Percentiles rank a stretch among this genome's conserved stretches.
These are phyloP conservation scores for Trichophyton verrucosum DNA, from an alignment of 2,329 filamentous ascomycete species.

Conservation along the genomic window DNA sequence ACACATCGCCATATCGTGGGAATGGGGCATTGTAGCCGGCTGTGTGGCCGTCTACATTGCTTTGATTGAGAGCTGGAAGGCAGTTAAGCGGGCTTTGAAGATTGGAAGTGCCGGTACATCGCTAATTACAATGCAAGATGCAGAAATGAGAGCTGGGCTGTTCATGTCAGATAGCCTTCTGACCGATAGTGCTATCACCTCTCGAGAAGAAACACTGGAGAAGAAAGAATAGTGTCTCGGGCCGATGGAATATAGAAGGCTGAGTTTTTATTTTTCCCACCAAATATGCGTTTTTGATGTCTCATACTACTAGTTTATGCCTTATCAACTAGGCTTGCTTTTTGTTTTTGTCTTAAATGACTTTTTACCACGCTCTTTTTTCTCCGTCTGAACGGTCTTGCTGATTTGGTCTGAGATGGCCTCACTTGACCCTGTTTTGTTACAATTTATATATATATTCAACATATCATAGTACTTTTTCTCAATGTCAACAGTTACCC, in stretches of 20 bases:
- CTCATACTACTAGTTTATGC: background rate
- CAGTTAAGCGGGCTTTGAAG: conserved; percentile 40
- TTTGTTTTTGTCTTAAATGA: background rate
- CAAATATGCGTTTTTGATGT: background rate
- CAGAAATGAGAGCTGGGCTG: conserved; percentile 22
- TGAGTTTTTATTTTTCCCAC: background rate
- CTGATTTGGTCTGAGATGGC: background rate
- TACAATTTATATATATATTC: background rate
- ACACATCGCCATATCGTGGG: conserved; percentile 52
- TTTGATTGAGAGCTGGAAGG: conserved; percentile 55
- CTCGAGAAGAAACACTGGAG: conserved; percentile 11
- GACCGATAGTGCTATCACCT: conserved; percentile 1
- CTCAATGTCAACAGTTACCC: background rate
- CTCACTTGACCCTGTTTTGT: background rate
- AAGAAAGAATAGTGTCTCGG: conserved; percentile 3
- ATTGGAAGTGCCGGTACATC: conserved; percentile 25
- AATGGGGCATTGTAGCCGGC: conserved; percentile 56
- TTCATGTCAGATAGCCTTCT: conserved; percentile 9
- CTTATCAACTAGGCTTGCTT: conserved; percentile 5
- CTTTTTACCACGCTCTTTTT: background rate
- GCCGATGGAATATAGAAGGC: background rate
- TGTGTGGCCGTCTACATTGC: conserved; percentile 48
- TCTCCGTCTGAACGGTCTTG: background rate
- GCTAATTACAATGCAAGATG: conserved; percentile 22
- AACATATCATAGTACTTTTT: background rate